phyloP scores from a whole-genome alignment of 2,329 filamentous ascomycete species.

The Colletotrichum scovillei region DNA sequence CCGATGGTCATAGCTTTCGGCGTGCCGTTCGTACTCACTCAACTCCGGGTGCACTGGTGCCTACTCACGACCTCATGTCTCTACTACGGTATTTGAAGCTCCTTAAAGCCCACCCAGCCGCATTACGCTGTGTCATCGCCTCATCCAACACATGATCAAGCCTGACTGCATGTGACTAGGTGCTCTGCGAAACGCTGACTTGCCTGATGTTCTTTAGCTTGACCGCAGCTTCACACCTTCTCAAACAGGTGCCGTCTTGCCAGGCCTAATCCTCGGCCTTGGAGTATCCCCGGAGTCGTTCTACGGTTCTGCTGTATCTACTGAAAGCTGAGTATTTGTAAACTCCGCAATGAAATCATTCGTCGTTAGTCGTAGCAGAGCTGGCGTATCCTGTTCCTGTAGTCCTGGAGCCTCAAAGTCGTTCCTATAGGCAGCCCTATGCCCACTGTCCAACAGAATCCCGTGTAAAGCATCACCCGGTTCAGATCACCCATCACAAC shows the following conservation, averaged over 20 bases:
- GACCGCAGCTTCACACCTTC: neutral
- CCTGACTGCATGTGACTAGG: neutral
- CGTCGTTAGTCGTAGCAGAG: neutral
- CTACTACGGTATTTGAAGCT: too few relatives aligned
- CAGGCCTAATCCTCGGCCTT: neutral
- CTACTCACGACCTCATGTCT: neutral
- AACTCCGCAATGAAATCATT: neutral
- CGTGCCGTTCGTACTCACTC: neutral
- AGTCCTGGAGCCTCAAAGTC: neutral
- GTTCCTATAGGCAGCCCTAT: neutral
- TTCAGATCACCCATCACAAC: slow-evolving; percentile 35
- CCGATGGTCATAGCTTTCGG: slow-evolving; percentile 8
- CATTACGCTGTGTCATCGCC: neutral
- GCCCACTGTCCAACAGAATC: neutral
- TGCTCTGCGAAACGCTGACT: neutral
- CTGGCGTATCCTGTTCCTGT: neutral
- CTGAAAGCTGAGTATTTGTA: neutral
- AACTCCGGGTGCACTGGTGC: neutral
- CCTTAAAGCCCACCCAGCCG: too few relatives aligned
- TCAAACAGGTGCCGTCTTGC: neutral
- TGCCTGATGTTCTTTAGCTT: neutral
- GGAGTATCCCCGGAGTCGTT: neutral
- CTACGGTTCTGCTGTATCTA: neutral
- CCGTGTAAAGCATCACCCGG: neutral
- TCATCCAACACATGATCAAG: neutral